Percentiles rank a stretch among this genome's conserved stretches.
phyloP scores from a whole-genome alignment of 495 filamentous ascomycete genomes.

The Aspergillus saccharolyticus region DNA sequence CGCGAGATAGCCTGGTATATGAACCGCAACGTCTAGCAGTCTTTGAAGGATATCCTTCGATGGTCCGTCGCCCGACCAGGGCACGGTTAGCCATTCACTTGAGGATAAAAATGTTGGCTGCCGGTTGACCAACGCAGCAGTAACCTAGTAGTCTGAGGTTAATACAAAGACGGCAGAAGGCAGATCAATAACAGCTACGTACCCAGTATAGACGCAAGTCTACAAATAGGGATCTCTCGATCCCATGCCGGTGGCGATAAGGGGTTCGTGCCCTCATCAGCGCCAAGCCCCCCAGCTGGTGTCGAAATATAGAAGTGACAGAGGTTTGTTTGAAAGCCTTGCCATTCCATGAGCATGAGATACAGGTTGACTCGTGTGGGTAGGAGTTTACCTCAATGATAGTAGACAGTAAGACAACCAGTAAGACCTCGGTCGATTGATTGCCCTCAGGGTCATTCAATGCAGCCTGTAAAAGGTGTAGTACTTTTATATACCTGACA shows the following conservation, averaged over 20 bases:
- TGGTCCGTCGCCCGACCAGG: slow-evolving; percentile 15
- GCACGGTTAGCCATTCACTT: slow-evolving; percentile 24
- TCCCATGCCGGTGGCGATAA: slow-evolving; percentile 23
- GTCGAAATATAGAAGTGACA: slow-evolving; percentile 20
- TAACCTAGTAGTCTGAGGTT: no score
- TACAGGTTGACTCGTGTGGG: neutral
- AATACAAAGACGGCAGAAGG: neutral
- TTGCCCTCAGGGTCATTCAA: slow-evolving; percentile 15
- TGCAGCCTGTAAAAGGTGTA: slow-evolving; percentile 18
- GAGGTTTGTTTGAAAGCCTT: slow-evolving; percentile 28
- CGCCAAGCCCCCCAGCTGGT: slow-evolving; percentile 24
- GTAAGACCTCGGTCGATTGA: slow-evolving; percentile 21
- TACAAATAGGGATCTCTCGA: slow-evolving; percentile 26
- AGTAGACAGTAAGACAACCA: slow-evolving; percentile 20
- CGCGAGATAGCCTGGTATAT: slow-evolving; percentile 22
- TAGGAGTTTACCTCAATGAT: slow-evolving; percentile 21
- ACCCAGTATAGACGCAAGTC: slow-evolving; percentile 28
- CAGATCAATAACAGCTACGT: no score
- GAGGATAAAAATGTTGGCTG: slow-evolving; percentile 20
- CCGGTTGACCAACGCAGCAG: no score
- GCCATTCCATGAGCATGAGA: neutral
- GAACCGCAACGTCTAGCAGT: slow-evolving; percentile 24
- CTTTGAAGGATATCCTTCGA: slow-evolving; percentile 24
- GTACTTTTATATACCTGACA: slow-evolving; percentile 15
- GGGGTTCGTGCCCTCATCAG: slow-evolving; percentile 20